Evolutionary conservation across 1,139 yeast species (phyloP).

Genomic region (Protomyces macrosporus): DNA sequence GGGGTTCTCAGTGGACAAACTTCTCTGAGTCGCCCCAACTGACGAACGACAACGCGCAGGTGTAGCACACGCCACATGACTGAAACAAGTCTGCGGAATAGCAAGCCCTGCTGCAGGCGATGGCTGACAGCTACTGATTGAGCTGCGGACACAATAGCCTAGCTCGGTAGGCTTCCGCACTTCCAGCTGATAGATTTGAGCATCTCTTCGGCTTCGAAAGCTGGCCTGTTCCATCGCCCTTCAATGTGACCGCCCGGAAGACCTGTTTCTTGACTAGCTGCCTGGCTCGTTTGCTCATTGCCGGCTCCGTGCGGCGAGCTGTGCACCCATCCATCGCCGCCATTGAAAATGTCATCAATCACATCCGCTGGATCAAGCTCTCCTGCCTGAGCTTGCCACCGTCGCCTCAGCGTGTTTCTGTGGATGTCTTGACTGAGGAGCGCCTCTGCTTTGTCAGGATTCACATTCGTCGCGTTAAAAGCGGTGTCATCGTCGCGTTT

Average conservation of each 20-base stretch:
- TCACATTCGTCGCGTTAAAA: slow-evolving; percentile 5
- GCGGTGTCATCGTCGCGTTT: slow-evolving; percentile 5
- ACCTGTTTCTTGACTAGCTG: neutral
- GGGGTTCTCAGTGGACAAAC: too few species aligned
- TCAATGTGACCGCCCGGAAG: neutral
- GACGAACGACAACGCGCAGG: too few species aligned
- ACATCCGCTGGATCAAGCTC: slow-evolving; percentile 69
- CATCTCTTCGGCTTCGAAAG: slow-evolving; percentile 21
- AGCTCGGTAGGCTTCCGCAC: too few species aligned
- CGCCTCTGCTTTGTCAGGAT: slow-evolving; percentile 1
- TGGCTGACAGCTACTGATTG: too few species aligned
- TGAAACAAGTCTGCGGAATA: too few species aligned
- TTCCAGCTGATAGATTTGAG: slow-evolving; percentile 12
- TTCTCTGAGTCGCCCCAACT: too few species aligned
- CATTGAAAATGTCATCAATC: slow-evolving; percentile 67
- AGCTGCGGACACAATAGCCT: too few species aligned
- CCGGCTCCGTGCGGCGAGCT: neutral
- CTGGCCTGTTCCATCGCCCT: slow-evolving; percentile 2
- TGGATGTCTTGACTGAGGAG: slow-evolving; percentile 41
- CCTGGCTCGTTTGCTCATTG: neutral
- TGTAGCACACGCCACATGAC: too few species aligned
- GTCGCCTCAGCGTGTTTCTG: slow-evolving; percentile 59
- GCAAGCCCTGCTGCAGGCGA: too few species aligned
- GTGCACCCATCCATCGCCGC: slow-evolving; percentile 61
- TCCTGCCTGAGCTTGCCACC: slow-evolving; percentile 76